Percentiles rank a stretch among this genome's conserved stretches.
phyloP scores from a whole-genome alignment of 139 green algal genomes.

The Closterium sp. region DNA sequence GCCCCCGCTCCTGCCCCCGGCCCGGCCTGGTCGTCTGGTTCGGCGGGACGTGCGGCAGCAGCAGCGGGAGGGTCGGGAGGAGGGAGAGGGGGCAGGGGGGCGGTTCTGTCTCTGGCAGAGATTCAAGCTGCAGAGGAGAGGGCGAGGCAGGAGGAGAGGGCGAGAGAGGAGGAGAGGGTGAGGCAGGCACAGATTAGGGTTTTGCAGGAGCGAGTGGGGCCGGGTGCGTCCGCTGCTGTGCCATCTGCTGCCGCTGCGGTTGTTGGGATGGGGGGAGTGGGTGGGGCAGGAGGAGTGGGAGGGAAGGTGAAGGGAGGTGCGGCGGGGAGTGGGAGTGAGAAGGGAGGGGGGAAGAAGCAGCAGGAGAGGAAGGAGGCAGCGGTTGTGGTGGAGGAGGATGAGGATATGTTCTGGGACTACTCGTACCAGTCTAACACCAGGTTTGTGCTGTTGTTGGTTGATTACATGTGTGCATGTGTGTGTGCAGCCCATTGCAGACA shows the following conservation, averaged over 20 bases:
- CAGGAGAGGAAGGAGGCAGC: background rate
- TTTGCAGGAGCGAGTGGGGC: background rate
- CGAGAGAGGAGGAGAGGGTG: background rate
- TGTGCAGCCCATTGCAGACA: too few relatives aligned
- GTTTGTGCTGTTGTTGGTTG: background rate
- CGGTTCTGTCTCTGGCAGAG: slow-evolving; percentile 36
- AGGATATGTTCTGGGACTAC: background rate
- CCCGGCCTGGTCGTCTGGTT: background rate
- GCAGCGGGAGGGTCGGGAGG: background rate
- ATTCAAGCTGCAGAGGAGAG: slow-evolving; percentile 46
- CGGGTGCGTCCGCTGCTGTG: background rate
- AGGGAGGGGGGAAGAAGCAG: background rate
- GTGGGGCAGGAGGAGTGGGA: background rate
- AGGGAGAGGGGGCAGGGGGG: background rate
- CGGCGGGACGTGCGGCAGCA: background rate
- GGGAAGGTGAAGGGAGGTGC: background rate
- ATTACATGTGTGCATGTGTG: too few relatives aligned
- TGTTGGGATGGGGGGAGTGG: background rate
- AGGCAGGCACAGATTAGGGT: background rate
- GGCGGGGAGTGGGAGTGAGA: background rate
- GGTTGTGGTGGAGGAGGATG: background rate
- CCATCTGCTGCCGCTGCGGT: background rate
- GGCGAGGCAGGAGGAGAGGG: background rate
- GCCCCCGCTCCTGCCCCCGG: background rate
- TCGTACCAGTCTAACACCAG: background rate